Conservation (phyloP, 2,329 filamentous ascomycete genomes). For the Epichloe sibirici region DNA sequence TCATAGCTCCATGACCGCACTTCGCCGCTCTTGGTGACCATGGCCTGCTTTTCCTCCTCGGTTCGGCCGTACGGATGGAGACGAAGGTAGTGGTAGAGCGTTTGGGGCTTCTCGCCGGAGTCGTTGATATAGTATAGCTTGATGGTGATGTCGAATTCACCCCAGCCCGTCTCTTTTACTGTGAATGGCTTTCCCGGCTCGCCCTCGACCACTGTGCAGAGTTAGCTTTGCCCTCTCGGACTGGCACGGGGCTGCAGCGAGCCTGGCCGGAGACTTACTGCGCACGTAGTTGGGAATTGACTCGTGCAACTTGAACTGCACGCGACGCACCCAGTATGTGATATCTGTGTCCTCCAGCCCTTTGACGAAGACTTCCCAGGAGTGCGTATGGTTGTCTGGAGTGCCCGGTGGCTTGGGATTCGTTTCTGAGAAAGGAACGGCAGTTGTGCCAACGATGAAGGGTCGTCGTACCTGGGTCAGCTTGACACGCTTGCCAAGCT, state of each 20-base stretch:
- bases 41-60: constrained; percentile 56
- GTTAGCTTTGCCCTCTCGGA: not conserved
- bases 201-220: constrained; percentile 51
- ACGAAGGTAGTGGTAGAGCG: constrained; percentile 84
- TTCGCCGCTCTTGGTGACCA: constrained; percentile 45
- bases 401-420: constrained; percentile 66
- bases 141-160: constrained; percentile 93
- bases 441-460: constrained; percentile 69
- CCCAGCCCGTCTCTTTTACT: constrained; percentile 90
- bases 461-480: constrained; percentile 51
- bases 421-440: constrained; percentile 65
- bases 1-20: constrained; percentile 78
- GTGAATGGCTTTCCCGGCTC: constrained; percentile 59
- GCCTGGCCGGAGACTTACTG: constrained; percentile 33
- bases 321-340: constrained; percentile 89
- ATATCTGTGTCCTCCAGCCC: constrained; percentile 83
- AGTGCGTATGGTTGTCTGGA: constrained; percentile 87
- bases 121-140: constrained; percentile 87
- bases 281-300: constrained; percentile 87
- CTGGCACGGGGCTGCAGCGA: not conserved
- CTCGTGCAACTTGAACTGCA: constrained; percentile 97
- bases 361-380: constrained; percentile 89
- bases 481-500: constrained; percentile 51
- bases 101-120: constrained; percentile 85
- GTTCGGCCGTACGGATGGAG: constrained; percentile 82